Percentiles rank a stretch among this genome's conserved stretches.
Conservation (phyloP, 345 rosid genomes). For the Heritiera fomes region DNA sequence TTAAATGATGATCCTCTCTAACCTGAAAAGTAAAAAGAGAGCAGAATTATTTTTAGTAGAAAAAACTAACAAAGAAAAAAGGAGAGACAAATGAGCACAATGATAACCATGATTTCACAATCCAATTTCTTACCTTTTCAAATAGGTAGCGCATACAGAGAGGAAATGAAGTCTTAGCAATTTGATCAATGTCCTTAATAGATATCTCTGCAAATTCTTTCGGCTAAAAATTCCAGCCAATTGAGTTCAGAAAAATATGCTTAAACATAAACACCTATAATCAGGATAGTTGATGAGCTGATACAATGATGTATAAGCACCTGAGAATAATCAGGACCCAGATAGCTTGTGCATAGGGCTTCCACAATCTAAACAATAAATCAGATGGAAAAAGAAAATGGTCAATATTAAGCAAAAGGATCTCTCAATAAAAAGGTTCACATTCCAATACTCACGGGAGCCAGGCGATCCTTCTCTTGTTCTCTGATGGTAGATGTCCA, state of each 20-base stretch:
- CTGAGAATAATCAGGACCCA: slow-evolving; percentile 94
- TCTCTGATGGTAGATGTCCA: slow-evolving; percentile 84
- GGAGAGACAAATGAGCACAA: not conserved
- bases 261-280: slow-evolving; percentile 15
- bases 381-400: slow-evolving; percentile 10
- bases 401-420: slow-evolving; percentile 14
- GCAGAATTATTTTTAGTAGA: slow-evolving; percentile 12
- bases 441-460: slow-evolving; percentile 63
- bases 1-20: slow-evolving; percentile 90
- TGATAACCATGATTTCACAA: slow-evolving; percentile 1
- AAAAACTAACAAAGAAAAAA: not conserved
- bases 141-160: slow-evolving; percentile 90
- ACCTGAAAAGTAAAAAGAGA: slow-evolving; percentile 40
- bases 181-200: slow-evolving; percentile 73
- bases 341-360: slow-evolving; percentile 67
- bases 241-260: slow-evolving; percentile 11
- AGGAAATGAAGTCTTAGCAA: slow-evolving; percentile 82
- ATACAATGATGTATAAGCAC: slow-evolving; percentile 36
- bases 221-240: slow-evolving; percentile 49
- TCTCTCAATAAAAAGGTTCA: slow-evolving; percentile 21
- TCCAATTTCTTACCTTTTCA: slow-evolving; percentile 61
- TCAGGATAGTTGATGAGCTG: slow-evolving; percentile 4
- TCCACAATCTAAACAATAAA: slow-evolving; percentile 67
- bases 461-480: slow-evolving; percentile 78
- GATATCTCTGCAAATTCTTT: slow-evolving; percentile 72